Percentiles rank a stretch among this genome's conserved stretches.
These are phyloP conservation scores for Cucumis variabilis DNA, from an alignment of 331 rosid genomes.

Conservation along the genomic window DNA sequence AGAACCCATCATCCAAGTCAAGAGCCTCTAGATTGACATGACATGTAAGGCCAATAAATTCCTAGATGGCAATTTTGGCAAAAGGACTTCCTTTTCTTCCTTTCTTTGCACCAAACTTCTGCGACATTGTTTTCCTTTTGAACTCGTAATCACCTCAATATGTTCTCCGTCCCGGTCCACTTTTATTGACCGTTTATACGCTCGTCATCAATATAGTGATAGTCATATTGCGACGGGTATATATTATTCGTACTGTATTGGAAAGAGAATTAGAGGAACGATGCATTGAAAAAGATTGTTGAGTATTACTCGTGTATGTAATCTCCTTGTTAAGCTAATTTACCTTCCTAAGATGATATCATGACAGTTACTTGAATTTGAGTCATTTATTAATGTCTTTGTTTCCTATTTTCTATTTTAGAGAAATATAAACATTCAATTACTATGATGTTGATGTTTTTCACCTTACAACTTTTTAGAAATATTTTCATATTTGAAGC, in stretches of 20 bases:
- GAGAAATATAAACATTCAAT: too few relatives aligned
- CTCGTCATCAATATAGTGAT: neutral
- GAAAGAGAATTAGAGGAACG: neutral
- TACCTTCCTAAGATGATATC: too few relatives aligned
- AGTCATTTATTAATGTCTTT: too few relatives aligned
- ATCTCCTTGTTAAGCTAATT: neutral
- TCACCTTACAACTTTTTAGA: too few relatives aligned
- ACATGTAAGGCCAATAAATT: constrained; percentile 25
- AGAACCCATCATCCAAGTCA: constrained; percentile 5
- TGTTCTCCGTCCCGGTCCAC: neutral
- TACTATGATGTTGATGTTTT: too few relatives aligned
- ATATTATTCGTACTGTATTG: neutral
- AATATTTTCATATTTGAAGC: too few relatives aligned
- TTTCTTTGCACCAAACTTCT: constrained; percentile 21
- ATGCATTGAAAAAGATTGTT: neutral
- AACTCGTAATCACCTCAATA: neutral
- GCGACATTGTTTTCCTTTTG: neutral
- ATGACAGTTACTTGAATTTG: too few relatives aligned
- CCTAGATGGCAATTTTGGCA: neutral
- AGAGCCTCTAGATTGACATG: constrained; percentile 14
- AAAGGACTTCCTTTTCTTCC: neutral
- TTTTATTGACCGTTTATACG: neutral
- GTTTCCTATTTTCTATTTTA: too few relatives aligned
- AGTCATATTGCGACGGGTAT: neutral
- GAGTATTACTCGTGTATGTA: neutral